phyloP scores from a whole-genome alignment of 495 filamentous ascomycete species.

The Trichocladium uniseriatum region DNA sequence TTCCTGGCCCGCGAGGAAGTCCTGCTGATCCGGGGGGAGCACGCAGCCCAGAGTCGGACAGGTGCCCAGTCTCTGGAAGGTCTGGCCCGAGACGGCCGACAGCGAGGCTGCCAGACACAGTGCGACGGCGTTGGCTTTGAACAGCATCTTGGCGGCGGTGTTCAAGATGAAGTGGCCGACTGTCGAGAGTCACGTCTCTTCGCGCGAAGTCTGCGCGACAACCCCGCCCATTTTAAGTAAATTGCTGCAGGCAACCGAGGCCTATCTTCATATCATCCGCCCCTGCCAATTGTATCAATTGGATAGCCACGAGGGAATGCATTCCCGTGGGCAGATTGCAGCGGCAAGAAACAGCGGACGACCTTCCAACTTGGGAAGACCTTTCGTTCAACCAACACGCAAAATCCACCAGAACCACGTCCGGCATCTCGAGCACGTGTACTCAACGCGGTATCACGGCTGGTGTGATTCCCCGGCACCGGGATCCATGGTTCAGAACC shows the following conservation, averaged over 20 bases:
- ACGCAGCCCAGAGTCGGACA: conserved; percentile 67
- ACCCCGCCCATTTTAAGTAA: not conserved
- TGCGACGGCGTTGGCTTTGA: conserved; percentile 20
- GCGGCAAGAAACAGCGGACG: no score
- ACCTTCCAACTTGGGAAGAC: not conserved
- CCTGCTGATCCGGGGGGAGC: conserved; percentile 65
- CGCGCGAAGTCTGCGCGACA: not conserved
- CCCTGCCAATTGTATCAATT: no score
- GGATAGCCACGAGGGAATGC: no score
- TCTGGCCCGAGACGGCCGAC: conserved; percentile 45
- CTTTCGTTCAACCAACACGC: not conserved
- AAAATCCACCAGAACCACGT: conserved; percentile 1
- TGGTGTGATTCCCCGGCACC: no score
- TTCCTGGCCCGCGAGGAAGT: conserved; percentile 64
- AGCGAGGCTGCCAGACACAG: conserved; percentile 27
- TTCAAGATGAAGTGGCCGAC: not conserved
- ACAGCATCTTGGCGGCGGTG: conserved; percentile 20
- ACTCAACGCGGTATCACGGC: no score
- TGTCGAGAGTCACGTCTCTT: not conserved
- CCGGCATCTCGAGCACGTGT: not conserved
- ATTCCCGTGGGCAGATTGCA: no score
- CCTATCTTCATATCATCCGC: no score
- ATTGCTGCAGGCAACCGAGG: not conserved
- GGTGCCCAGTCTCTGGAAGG: conserved; percentile 58
- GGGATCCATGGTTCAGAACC: no score